Base-by-base conservation (phyloP, 176 grass and related monocot genomes). In the Alopecurus myosuroides region DNA sequence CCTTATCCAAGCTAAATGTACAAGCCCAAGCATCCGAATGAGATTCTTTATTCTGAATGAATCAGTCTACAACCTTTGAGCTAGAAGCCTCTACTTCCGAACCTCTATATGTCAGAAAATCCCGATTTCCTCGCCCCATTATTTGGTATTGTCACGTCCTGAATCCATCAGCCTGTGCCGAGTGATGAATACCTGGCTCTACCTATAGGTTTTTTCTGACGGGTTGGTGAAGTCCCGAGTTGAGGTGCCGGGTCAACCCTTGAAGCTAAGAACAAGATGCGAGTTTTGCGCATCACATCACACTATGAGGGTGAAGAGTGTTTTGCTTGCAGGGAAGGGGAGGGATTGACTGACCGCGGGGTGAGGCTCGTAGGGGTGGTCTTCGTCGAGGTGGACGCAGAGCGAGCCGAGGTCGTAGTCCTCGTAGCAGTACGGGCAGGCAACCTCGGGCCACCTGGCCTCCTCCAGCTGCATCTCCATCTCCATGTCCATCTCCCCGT, bases 381-480 rank as follows among this genome's bases (percentile, higher is more conserved):
- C 96, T 74, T 98, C 96, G 83, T 94, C 93, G 74, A 98, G 91
- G 82, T 98, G 96, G 53, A 79, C 77, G 69, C 93, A 98, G 65
- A 95, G 89, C 17, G 96, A 95, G 3, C 88, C 77, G 77, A 95
- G 83, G 77, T 98, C 96, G 82, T 98, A 90, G 88, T 95, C 96
- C 69, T 95, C 93, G 86, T 95, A 98, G 96, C 96, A 98, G 84
- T 98, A 95, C 3, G 96, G 96, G 86, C 96, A 98, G 2, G 93
- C 83, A 7, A 95, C 89, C 42, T 95, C 96, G 9, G 88, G 89
- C 78, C 91, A 92, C 28, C 83, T 84, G 33, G 87, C 88, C 63
- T 93, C 87, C 18, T 94, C 93, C 7, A 90, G 67, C 19, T 83
- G 55, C 82, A 84, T 55, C 76, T 85, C 78, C 88, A 81, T 76